Evolutionary conservation across 1,139 yeast genomes (phyloP), one percentile per base, ranked within the genome.

Genomic region (Hemisphaericaspora xylofermentans): DNA sequence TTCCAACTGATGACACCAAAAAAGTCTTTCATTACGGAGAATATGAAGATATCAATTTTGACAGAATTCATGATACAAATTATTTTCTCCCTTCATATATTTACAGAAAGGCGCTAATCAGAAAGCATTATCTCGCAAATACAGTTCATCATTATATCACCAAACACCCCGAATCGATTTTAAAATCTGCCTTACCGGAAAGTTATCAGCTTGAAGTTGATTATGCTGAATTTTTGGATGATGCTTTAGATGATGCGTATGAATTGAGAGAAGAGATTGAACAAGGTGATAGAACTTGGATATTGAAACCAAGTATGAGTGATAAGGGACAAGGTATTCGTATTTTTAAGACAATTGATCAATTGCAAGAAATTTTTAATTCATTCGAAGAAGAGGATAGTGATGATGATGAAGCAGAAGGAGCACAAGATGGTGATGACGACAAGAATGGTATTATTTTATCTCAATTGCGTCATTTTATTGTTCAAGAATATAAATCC

Each of bases 301-400:
- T 93, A 38, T 70, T 93, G 54, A 93, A 93, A 57, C 98, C 98
- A 10, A 82, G 96, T 50, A 89, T 93, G 97, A 85, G 95, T 54
- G 98, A 93, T 56, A 84, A 93, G 57, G 98, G 96, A 9, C 97
- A 93, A 60, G 98, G 98, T 0, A 89, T 93, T 35, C 69, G 96
- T 37, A 63, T 93, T 1, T 93, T 93, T 65, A 74, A 74, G 41
- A 83, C 91, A 0, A 70, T 88, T 26, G 87, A 81, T 10, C 95
- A 89, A 52, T 67, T 93, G 40, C 97, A 91, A 58, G 75, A 64
- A 2, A 83, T 91, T 9, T 93, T 93, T 59, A 85, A 93, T 54
- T 81, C 85, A 6, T 88, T 88, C 61, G 96, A 89, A 52, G 93
- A 82, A 49, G 84, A 71, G 12, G 75, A 66, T 3, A 75, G 70